These are phyloP conservation scores for Malania oleifera DNA, from an alignment of 164 flowering plant species.

Conservation along the genomic window DNA sequence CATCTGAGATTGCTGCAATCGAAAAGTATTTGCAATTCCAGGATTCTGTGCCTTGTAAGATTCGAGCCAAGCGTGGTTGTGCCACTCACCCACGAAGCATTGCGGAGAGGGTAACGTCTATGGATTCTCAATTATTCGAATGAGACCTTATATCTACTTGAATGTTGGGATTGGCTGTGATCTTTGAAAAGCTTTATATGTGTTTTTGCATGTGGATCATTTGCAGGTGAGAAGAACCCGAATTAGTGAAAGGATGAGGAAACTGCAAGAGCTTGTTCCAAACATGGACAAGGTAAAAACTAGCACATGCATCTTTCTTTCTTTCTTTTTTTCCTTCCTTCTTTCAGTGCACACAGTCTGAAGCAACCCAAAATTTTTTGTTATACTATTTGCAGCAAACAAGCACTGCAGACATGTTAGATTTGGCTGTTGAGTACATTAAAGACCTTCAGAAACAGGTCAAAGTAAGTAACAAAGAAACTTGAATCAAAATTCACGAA, in stretches of 20 bases:
- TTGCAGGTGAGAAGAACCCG: constrained; percentile 84
- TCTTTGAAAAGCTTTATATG: background rate
- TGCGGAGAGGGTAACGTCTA: constrained; percentile 77
- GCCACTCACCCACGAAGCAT: constrained; percentile 96
- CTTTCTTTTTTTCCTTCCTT: background rate
- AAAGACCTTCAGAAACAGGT: constrained; percentile 81
- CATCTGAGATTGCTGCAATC: constrained; percentile 52
- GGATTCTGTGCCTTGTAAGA: constrained; percentile 71
- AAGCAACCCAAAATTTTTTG: background rate
- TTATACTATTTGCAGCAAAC: constrained; percentile 65
- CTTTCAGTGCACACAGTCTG: background rate
- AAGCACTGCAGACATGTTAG: constrained; percentile 94
- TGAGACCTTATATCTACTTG: background rate
- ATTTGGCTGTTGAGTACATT: constrained; percentile 90
- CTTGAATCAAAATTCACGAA: background rate
- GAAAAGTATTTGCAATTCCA: constrained; percentile 57
- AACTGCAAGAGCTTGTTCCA: constrained; percentile 92
- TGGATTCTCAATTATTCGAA: background rate
- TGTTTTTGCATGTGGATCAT: background rate
- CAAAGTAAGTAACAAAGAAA: constrained; percentile 41
- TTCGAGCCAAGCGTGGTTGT: constrained; percentile 86
- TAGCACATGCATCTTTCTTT: no score
- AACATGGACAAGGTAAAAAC: constrained; percentile 95
- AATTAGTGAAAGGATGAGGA: constrained; percentile 93
- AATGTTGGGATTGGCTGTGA: no score